A percentile compares a stretch with the other conserved stretches of the same genome.
Evolutionary conservation across 2,329 filamentous ascomycete species (phyloP).

Genomic region (Alternaria burnsii): DNA sequence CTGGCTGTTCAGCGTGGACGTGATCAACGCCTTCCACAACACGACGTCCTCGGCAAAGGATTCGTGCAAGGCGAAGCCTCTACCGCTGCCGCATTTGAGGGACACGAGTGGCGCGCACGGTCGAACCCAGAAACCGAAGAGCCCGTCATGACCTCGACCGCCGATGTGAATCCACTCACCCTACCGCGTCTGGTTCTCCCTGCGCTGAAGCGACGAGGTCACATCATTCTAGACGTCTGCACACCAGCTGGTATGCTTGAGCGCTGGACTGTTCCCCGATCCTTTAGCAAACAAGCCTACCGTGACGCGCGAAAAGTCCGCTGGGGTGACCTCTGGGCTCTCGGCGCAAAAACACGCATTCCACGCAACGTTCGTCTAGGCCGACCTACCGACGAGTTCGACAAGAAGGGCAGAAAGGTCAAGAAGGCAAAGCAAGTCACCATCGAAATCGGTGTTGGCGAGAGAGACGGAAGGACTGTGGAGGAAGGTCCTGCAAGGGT

Average conservation of each 20-base stretch:
- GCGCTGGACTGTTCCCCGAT: constrained; percentile 90
- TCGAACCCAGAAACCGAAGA: constrained; percentile 11
- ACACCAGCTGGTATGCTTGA: constrained; percentile 86
- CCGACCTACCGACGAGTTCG: constrained; percentile 51
- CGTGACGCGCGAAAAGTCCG: constrained; percentile 87
- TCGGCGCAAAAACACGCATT: constrained; percentile 88
- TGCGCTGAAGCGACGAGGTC: constrained; percentile 86
- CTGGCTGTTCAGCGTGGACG: constrained; percentile 82
- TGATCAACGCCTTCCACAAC: constrained; percentile 58
- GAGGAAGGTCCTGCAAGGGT: constrained; percentile 31
- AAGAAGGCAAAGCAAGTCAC: constrained; percentile 42
- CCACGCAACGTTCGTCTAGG: constrained; percentile 69
- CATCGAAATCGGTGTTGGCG: constrained; percentile 40
- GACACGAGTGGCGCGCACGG: constrained; percentile 62
- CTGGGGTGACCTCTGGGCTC: constrained; percentile 96
- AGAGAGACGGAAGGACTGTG: constrained; percentile 31
- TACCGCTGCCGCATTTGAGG: constrained; percentile 73
- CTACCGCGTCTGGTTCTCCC: constrained; percentile 81
- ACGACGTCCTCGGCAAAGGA: constrained; percentile 44
- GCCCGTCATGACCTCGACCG: constrained; percentile 46
- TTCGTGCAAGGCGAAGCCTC: constrained; percentile 63
- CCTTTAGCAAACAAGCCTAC: constrained; percentile 82
- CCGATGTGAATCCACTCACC: constrained; percentile 61
- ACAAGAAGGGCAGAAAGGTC: constrained; percentile 50
- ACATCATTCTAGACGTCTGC: constrained; percentile 90